A percentile compares a stretch with the other conserved stretches of the same genome.
These are phyloP conservation scores for Eruca vesicaria DNA, from an alignment of 441 rosid genomes.

Conservation along the genomic window DNA sequence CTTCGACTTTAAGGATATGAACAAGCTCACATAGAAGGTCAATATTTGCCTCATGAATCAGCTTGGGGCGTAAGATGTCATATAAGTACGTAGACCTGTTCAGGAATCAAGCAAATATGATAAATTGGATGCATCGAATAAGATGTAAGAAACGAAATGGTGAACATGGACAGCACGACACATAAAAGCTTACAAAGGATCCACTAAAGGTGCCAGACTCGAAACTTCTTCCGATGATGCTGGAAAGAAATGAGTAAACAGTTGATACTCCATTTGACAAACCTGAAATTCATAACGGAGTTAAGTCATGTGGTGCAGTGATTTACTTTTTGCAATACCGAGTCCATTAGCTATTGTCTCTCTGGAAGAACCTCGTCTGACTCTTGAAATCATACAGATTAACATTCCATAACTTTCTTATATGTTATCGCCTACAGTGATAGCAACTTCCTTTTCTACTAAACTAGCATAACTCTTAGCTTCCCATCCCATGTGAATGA, in stretches of 20 bases:
- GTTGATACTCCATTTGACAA: constrained; percentile 96
- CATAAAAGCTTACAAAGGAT: constrained; percentile 73
- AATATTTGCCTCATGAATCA: constrained; percentile 83
- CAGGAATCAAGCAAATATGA: constrained; percentile 14
- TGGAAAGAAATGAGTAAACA: constrained; percentile 94
- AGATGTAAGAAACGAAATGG: constrained; percentile 18
- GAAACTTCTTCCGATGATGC: constrained; percentile 80
- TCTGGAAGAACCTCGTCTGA: constrained; percentile 11
- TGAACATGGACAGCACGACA: background rate
- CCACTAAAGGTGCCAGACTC: constrained; percentile 87
- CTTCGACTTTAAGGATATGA: constrained; percentile 93
- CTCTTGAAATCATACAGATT: constrained; percentile 6
- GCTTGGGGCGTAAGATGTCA: constrained; percentile 91
- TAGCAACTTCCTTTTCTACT: constrained; percentile 3
- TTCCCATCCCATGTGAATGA: constrained; percentile 4
- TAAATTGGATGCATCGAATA: background rate
- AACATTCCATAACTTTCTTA: background rate
- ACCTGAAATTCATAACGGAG: constrained; percentile 53
- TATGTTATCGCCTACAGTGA: background rate
- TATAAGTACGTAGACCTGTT: constrained; percentile 87
- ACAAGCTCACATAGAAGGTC: constrained; percentile 96
- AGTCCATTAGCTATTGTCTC: background rate
- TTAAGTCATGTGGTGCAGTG: constrained; percentile 8
- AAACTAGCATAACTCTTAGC: constrained; percentile 13
- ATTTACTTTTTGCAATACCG: background rate